These are phyloP conservation scores for Microdochium bolleyi DNA, from an alignment of 2,329 filamentous ascomycete species.

Conservation along the genomic window DNA sequence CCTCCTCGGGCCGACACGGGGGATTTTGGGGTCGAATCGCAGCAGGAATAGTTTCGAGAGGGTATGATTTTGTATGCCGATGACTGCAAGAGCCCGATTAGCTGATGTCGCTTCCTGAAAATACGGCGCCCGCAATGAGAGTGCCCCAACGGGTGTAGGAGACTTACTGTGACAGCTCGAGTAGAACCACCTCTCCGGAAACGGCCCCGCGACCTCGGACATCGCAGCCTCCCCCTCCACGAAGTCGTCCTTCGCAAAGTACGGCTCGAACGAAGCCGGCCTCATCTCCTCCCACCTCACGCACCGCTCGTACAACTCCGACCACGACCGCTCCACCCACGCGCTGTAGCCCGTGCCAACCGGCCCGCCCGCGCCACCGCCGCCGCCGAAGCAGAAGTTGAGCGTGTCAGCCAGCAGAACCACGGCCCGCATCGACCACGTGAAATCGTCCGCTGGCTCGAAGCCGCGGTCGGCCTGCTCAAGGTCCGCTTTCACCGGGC, in stretches of 20 bases:
- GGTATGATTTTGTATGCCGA: not conserved
- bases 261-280: not conserved
- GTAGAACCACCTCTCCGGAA: not conserved
- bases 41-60: not conserved
- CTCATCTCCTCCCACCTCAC: not conserved
- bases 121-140: not conserved
- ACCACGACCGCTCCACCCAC: not conserved
- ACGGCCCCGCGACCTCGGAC: not conserved
- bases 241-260: not conserved
- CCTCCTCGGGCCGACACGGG: not conserved
- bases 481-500: not conserved
- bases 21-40: not conserved
- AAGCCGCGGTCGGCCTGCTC: not conserved
- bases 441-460: not conserved
- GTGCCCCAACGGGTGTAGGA: not conserved
- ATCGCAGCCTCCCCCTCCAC: not conserved
- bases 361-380: not conserved
- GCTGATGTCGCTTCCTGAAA: not conserved
- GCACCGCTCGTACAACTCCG: not conserved
- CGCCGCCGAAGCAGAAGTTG: not conserved
- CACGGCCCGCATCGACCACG: not conserved
- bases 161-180: not conserved
- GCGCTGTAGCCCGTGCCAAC: not conserved
- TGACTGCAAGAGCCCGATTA: not conserved
- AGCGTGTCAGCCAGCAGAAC: not conserved